Evolutionary conservation across 83 land plant genomes (phyloP).

Genomic region (Diphasiastrum complanatum): DNA sequence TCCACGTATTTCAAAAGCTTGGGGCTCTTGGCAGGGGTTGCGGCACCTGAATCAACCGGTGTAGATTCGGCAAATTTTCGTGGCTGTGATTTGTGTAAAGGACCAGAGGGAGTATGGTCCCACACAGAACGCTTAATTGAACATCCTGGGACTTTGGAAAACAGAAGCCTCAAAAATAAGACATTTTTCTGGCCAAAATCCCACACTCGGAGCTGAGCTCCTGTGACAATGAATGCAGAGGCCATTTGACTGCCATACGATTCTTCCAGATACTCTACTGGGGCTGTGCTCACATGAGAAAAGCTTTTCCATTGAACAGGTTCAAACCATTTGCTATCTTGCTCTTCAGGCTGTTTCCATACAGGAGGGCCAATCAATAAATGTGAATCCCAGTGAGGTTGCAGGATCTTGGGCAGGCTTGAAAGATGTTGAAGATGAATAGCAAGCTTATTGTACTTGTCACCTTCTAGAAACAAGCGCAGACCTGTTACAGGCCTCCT

Average conservation of each 20-base stretch:
- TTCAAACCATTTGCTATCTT: slow-evolving; percentile 9
- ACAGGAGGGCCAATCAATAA: slow-evolving; percentile 1
- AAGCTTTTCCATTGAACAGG: slow-evolving; percentile 11
- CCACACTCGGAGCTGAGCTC: slow-evolving; percentile 11
- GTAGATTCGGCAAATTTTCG: too few relatives aligned
- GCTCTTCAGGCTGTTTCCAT: slow-evolving; percentile 6
- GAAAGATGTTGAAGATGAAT: slow-evolving; percentile 3
- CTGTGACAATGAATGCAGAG: not conserved
- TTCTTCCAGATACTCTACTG: slow-evolving; percentile 3
- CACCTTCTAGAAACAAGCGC: not conserved
- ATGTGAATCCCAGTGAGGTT: slow-evolving; percentile 5
- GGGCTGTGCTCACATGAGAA: slow-evolving; percentile 6
- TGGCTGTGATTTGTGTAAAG: too few relatives aligned
- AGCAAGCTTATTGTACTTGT: slow-evolving; percentile 1
- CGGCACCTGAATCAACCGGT: too few relatives aligned
- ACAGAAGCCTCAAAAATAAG: not conserved
- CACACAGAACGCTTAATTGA: not conserved
- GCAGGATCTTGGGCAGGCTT: slow-evolving; percentile 7
- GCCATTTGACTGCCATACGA: not conserved
- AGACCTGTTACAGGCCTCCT: slow-evolving; percentile 8
- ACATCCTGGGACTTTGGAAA: slow-evolving; percentile 5
- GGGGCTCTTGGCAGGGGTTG: slow-evolving; percentile 7
- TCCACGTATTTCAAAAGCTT: slow-evolving; percentile 15
- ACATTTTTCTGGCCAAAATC: slow-evolving; percentile 6
- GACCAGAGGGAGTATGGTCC: too few relatives aligned